Evolutionary conservation across 2,329 filamentous ascomycete species (phyloP).

Genomic region (Arachnomyces sp.): DNA sequence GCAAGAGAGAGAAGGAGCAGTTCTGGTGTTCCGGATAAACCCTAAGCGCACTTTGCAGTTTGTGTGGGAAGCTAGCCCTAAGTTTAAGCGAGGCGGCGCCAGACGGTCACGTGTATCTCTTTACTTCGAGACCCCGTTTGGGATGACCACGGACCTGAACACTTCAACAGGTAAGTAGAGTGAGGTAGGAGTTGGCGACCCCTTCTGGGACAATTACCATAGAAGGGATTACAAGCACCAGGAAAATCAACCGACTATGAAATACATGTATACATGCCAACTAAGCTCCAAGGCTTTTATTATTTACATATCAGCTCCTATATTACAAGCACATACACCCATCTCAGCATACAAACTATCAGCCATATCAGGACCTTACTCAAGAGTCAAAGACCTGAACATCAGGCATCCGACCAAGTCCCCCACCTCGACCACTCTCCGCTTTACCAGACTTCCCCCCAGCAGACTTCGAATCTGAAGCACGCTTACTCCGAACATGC

Average conservation of each 20-base stretch:
- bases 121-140: too few relatives aligned
- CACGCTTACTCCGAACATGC: slow-evolving; percentile 68
- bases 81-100: slow-evolving; percentile 27
- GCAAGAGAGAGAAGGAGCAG: slow-evolving; percentile 30
- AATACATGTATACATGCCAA: too few relatives aligned
- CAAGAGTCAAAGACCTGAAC: slow-evolving; percentile 33
- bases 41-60: slow-evolving; percentile 32
- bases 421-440: slow-evolving; percentile 30
- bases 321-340: not conserved
- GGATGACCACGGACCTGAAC: too few relatives aligned
- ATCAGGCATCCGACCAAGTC: slow-evolving; percentile 42
- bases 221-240: too few relatives aligned
- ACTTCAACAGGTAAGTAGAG: too few relatives aligned
- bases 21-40: slow-evolving; percentile 26
- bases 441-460: slow-evolving; percentile 31
- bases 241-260: too few relatives aligned
- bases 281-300: too few relatives aligned
- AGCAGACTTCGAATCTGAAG: slow-evolving; percentile 41
- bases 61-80: slow-evolving; percentile 19
- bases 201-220: too few relatives aligned
- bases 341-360: slow-evolving; percentile 7
- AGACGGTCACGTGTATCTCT: slow-evolving; percentile 12
- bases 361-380: not conserved
- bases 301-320: slow-evolving; percentile 2
- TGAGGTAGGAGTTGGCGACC: too few relatives aligned